Conservation (phyloP, 2,329 filamentous ascomycete genomes). For the Phaeosphaeriaceae sp. region DNA sequence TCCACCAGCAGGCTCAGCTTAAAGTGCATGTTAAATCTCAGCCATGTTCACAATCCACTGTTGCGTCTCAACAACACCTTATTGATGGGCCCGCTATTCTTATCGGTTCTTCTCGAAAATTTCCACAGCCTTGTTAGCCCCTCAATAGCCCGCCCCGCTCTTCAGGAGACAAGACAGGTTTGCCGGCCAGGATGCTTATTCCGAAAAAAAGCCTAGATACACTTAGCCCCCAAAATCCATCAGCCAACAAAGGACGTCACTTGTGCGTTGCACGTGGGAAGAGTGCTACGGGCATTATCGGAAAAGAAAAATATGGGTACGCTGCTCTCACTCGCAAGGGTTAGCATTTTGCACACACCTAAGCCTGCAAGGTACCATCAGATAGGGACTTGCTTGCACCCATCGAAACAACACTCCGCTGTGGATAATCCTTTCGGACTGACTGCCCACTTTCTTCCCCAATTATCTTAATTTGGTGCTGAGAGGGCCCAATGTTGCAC, state of each 20-base stretch:
- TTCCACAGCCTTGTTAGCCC: conserved; percentile 25
- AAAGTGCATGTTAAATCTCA: neutral
- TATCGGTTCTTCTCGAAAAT: conserved; percentile 33
- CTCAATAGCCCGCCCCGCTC: conserved; percentile 37
- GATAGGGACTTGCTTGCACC: neutral
- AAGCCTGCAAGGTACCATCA: conserved; percentile 25
- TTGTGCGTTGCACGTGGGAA: conserved; percentile 21
- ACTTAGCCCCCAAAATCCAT: conserved; percentile 30
- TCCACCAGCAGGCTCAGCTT: neutral
- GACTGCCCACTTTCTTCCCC: conserved; percentile 15
- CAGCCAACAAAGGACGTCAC: conserved; percentile 22
- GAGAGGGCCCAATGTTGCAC: conserved; percentile 1
- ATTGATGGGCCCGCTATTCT: conserved; percentile 33
- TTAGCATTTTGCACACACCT: conserved; percentile 22
- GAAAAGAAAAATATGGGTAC: conserved; percentile 20
- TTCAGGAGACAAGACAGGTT: conserved; percentile 11
- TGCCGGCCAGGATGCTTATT: conserved; percentile 24
- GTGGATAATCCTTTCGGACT: conserved; percentile 5
- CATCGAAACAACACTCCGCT: conserved; percentile 12
- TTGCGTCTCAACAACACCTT: conserved; percentile 10
- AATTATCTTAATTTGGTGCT: conserved; percentile 4
- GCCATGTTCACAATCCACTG: neutral
- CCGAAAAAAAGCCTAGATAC: conserved; percentile 31
- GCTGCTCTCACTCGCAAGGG: conserved; percentile 24
- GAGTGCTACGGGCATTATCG: conserved; percentile 29